Percentiles rank a stretch among this genome's conserved stretches.
phyloP scores from a whole-genome alignment of 2,329 filamentous ascomycete genomes.

The Ophiocordyceps camponoti-saundersi region DNA sequence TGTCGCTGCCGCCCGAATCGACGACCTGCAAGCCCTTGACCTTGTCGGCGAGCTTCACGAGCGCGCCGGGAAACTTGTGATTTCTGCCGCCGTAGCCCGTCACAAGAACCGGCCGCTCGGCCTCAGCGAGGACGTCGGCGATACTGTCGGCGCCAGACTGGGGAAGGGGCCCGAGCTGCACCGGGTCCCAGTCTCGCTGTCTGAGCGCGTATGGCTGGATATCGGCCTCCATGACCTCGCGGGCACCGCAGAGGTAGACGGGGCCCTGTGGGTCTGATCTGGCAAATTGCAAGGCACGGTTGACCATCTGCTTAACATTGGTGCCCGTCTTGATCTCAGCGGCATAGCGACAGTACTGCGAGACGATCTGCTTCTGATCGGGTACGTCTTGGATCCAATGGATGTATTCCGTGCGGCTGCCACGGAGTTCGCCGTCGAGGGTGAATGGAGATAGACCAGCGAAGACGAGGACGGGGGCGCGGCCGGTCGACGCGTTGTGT shows the following conservation, averaged over 20 bases:
- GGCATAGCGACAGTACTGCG: conserved; percentile 72
- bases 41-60: conserved; percentile 51
- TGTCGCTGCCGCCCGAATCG: conserved; percentile 62
- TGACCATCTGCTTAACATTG: conserved; percentile 82
- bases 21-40: conserved; percentile 54
- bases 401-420: conserved; percentile 67
- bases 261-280: conserved; percentile 62
- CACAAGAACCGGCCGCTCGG: conserved; percentile 50
- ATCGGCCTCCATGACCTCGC: conserved; percentile 77
- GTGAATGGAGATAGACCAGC: conserved; percentile 65
- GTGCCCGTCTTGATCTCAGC: conserved; percentile 70
- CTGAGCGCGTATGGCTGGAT: conserved; percentile 55
- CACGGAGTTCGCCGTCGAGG: conserved; percentile 59
- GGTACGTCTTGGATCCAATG: conserved; percentile 78
- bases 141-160: conserved; percentile 37
- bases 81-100: conserved; percentile 59
- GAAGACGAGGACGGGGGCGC: conserved; percentile 61
- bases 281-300: conserved; percentile 69
- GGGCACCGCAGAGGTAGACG: conserved; percentile 60
- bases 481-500: conserved; percentile 61
- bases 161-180: conserved; percentile 46
- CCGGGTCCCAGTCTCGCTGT: conserved; percentile 52
- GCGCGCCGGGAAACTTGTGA: conserved; percentile 38
- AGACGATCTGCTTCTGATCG: conserved; percentile 63
- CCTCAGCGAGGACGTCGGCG: conserved; percentile 42